Evolutionary conservation across 257 asterid species (phyloP).

Genomic region (Craterostigma plantagineum): DNA sequence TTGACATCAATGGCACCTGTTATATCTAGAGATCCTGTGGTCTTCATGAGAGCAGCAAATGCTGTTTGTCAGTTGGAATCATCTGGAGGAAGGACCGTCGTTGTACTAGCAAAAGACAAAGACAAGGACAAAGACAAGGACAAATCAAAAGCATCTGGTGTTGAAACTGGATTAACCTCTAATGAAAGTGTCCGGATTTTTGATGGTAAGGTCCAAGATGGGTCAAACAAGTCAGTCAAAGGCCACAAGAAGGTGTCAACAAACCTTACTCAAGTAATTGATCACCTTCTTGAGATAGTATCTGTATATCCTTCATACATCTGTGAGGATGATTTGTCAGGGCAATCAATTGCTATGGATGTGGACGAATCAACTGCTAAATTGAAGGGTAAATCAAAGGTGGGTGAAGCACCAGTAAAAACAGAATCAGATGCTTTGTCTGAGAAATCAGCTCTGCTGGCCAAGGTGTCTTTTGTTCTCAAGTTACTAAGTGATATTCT

Average conservation of each 20-base stretch:
- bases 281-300: conserved; percentile 80
- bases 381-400: conserved; percentile 84
- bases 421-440: conserved; percentile 36
- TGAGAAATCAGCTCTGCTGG: conserved; percentile 67
- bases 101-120: conserved; percentile 56
- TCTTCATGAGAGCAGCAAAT: conserved; percentile 76
- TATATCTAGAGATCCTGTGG: conserved; percentile 79
- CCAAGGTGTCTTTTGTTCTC: conserved; percentile 80
- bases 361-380: conserved; percentile 64
- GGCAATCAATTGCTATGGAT: conserved; percentile 60
- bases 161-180: conserved; percentile 42
- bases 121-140: too few relatives aligned
- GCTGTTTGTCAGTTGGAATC: conserved; percentile 84
- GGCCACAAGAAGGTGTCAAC: conserved; percentile 81
- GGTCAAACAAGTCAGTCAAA: conserved; percentile 48
- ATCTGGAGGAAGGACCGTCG: conserved; percentile 73
- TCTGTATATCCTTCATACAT: conserved; percentile 37
- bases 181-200: conserved; percentile 44
- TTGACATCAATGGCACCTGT: conserved; percentile 92
- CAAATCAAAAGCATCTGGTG: conserved; percentile 32
- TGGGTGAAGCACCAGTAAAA: conserved; percentile 40
- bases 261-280: conserved; percentile 72
- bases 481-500: conserved; percentile 82
- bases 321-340: conserved; percentile 21
- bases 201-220: conserved; percentile 70